These are phyloP conservation scores for Lepidium sativum DNA, from an alignment of 345 rosid genomes.

Conservation along the genomic window DNA sequence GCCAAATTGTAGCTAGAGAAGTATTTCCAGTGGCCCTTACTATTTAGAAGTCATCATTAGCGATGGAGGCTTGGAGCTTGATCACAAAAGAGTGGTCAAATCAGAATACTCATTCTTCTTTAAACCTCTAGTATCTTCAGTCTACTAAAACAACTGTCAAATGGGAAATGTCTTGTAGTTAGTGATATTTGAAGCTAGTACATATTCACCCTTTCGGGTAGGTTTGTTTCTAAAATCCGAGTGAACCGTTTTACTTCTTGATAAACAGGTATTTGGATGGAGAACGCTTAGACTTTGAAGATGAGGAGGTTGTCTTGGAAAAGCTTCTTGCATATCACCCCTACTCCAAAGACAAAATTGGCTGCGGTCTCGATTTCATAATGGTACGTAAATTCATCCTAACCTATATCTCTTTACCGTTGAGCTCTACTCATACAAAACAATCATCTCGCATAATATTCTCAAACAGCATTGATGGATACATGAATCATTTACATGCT, in stretches of 20 bases:
- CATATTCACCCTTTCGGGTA: background rate
- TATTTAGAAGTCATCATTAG: background rate
- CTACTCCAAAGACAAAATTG: slow-evolving; percentile 72
- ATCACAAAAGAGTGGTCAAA: background rate
- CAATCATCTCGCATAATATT: background rate
- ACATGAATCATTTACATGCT: background rate
- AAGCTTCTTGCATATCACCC: slow-evolving; percentile 77
- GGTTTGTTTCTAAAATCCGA: background rate
- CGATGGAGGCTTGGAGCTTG: background rate
- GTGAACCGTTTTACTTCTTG: background rate
- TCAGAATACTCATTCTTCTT: background rate
- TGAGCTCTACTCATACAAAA: background rate
- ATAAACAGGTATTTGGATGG: slow-evolving; percentile 64
- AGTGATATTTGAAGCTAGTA: background rate
- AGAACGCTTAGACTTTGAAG: slow-evolving; percentile 49
- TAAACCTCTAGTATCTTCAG: background rate
- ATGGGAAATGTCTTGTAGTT: background rate
- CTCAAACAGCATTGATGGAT: background rate
- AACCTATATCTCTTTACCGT: background rate
- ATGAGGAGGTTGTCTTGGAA: slow-evolving; percentile 47
- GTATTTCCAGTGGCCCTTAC: background rate
- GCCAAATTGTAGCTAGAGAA: background rate
- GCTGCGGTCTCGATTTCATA: slow-evolving; percentile 64
- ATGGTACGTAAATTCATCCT: slow-evolving; percentile 44
- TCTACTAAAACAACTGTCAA: background rate